Evolutionary conservation across 106 monocot species (phyloP), one percentile per base, ranked within the genome.

Genomic region (Acanthochlamys bracteata): DNA sequence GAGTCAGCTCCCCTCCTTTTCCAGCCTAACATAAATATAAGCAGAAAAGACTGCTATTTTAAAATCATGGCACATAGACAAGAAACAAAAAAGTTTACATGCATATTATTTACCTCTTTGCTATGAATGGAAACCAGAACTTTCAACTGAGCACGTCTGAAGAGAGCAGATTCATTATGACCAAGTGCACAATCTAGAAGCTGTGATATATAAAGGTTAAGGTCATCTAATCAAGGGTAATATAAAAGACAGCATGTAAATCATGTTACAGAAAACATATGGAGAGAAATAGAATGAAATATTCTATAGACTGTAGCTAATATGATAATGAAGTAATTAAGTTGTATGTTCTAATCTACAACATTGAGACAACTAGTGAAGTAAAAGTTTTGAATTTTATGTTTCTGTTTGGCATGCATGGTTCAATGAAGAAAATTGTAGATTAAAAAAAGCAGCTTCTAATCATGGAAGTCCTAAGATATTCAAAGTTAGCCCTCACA

Each of bases 111-210:
- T 78, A 98, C 96, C 88, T 98, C 96, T 85, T 88, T 78, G 76
- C 96, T 64, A 79, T 98, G 91, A 53, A 98, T 91, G 55, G 82
- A 80, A 20, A 98, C 96, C 41, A 98, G 72, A 71, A 70, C 96
- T 75, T 98, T 98, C 43, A 98, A 75, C 67, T 98, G 96, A 79
- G 96, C 96, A 61, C 96, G 82, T 59, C 96, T 91, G 70, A 98
- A 98, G 47, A 98, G 74, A 53, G 96, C 96, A 60, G 95, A 96
- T 42, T 91, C 84, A 73, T 91, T 91, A 75, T 98, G 96, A 7
- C 96, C 96, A 66, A 98, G 91, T 55, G 87, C 78, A 71, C 64
- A 98, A 66, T 98, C 91, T 40, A 98, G 76, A 77, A 88, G 45
- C 96, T 98, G 81, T 17, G 70, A 47, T 41, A 26, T 17, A 42